Conservation (phyloP, 2,329 filamentous ascomycete species). For the Sporothrix pallida region DNA sequence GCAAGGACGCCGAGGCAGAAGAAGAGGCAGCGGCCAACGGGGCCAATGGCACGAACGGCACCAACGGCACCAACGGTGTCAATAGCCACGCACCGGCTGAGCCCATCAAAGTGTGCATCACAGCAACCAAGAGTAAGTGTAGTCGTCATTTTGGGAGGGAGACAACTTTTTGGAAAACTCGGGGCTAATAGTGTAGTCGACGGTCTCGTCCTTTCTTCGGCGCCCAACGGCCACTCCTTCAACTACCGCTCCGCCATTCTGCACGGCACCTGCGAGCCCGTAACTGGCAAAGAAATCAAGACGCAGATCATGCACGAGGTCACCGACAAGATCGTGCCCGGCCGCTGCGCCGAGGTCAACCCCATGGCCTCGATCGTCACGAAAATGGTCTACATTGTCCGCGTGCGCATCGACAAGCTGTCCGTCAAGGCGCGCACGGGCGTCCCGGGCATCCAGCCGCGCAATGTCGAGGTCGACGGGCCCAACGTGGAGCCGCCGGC, state of each 20-base stretch:
- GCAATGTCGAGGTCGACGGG: slow-evolving; percentile 34
- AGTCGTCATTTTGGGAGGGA: not conserved
- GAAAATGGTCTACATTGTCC: slow-evolving; percentile 36
- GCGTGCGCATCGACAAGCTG: slow-evolving; percentile 35
- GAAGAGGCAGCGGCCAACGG: not conserved
- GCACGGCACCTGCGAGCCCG: slow-evolving; percentile 36
- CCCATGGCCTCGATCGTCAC: slow-evolving; percentile 36
- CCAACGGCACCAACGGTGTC: not conserved
- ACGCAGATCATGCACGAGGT: slow-evolving; percentile 34
- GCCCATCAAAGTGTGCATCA: slow-evolving; percentile 37
- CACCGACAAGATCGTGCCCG: slow-evolving; percentile 36
- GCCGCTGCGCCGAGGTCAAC: slow-evolving; percentile 36
- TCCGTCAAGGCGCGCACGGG: slow-evolving; percentile 36
- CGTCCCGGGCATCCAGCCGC: slow-evolving; percentile 36
- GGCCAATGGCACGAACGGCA: not conserved
- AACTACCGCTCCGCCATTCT: slow-evolving; percentile 38
- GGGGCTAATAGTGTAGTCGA: slow-evolving; percentile 30
- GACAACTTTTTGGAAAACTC: not conserved
- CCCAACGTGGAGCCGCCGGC: slow-evolving; percentile 30
- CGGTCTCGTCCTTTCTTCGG: slow-evolving; percentile 36
- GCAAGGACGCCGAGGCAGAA: slow-evolving; percentile 24
- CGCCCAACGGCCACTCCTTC: slow-evolving; percentile 38
- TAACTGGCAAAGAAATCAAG: slow-evolving; percentile 29
- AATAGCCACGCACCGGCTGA: not conserved
- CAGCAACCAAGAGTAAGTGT: slow-evolving; percentile 34